phyloP scores from a whole-genome alignment of 2,329 filamentous ascomycete genomes.

The Apiospora rasikravindrae region DNA sequence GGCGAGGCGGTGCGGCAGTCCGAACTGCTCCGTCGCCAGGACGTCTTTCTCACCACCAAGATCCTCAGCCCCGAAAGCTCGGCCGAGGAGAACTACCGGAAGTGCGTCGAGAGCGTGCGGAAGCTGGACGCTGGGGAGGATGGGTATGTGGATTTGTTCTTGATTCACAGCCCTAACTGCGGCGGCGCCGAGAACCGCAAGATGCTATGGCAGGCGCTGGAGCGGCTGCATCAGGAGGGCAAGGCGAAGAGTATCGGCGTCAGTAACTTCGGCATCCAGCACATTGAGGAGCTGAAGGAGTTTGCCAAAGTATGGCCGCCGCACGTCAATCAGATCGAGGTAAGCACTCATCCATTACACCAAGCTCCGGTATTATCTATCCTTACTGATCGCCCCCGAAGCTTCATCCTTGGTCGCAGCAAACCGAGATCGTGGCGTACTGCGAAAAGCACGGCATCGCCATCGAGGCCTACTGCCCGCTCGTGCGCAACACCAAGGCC shows the following conservation, averaged over 20 bases:
- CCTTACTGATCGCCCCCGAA: conserved; percentile 45
- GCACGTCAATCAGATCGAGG: conserved; percentile 64
- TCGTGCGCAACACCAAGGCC: conserved; percentile 66
- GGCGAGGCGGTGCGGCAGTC: conserved; percentile 66
- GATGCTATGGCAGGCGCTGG: conserved; percentile 70
- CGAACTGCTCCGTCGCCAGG: conserved; percentile 54
- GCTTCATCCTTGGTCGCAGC: conserved; percentile 75
- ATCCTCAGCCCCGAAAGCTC: conserved; percentile 60
- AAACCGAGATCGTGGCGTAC: conserved; percentile 44
- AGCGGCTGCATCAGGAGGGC: conserved; percentile 63
- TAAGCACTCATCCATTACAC: conserved; percentile 39
- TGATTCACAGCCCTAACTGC: conserved; percentile 68
- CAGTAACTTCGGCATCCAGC: conserved; percentile 71
- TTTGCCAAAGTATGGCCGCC: conserved; percentile 72
- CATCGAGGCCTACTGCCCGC: conserved; percentile 58
- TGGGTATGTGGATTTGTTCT: conserved; percentile 68
- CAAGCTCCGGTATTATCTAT: not conserved
- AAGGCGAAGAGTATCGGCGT: conserved; percentile 64
- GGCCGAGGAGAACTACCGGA: conserved; percentile 63
- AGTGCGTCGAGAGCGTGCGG: conserved; percentile 64
- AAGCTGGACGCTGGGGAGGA: conserved; percentile 56
- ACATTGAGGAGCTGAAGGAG: conserved; percentile 71
- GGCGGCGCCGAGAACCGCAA: conserved; percentile 58
- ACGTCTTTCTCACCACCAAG: conserved; percentile 76
- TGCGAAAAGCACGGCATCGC: conserved; percentile 67